A percentile compares a stretch with the other conserved stretches of the same genome.
Evolutionary conservation across 495 filamentous ascomycete species (phyloP).

Genomic region (Penicillium salamii): DNA sequence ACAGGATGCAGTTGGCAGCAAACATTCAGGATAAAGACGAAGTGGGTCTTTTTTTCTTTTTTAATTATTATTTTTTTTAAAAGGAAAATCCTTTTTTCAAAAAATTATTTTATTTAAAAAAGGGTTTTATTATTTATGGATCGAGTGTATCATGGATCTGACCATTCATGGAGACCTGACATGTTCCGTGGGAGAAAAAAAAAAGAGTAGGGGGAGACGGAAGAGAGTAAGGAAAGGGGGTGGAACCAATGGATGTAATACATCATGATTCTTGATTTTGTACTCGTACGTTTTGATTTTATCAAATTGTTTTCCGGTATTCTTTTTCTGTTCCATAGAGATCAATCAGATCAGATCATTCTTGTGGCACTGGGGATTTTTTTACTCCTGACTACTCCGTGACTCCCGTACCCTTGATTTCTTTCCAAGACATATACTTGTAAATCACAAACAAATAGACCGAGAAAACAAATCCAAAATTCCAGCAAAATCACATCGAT

Average conservation of each 20-base stretch:
- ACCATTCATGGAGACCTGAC: slow-evolving; percentile 13
- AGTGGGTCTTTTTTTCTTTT: slow-evolving; percentile 16
- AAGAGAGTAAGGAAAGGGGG: slow-evolving; percentile 29
- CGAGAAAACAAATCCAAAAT: no score
- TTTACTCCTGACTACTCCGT: no score
- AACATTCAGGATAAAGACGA: slow-evolving; percentile 33
- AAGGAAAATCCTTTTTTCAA: slow-evolving; percentile 12
- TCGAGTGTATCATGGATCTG: slow-evolving; percentile 4
- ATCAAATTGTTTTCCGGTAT: slow-evolving; percentile 2
- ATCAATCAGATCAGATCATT: slow-evolving; percentile 21
- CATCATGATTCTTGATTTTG: background rate
- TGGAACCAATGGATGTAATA: slow-evolving; percentile 27
- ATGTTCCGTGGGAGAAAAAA: slow-evolving; percentile 11
- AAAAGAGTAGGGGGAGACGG: slow-evolving; percentile 14
- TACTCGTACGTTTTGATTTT: background rate
- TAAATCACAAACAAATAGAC: no score
- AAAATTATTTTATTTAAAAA: slow-evolving; percentile 17
- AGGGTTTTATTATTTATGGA: slow-evolving; percentile 11
- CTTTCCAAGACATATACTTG: no score
- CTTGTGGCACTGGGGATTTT: background rate
- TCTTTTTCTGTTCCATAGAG: background rate
- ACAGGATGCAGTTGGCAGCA: slow-evolving; percentile 43
- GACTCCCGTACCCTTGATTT: no score
- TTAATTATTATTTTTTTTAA: slow-evolving; percentile 16
- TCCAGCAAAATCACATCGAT: background rate